Evolutionary conservation across 148 eudicot genomes (phyloP), one percentile per base, ranked within the genome.

Genomic region (Vaccinium darrowii): DNA sequence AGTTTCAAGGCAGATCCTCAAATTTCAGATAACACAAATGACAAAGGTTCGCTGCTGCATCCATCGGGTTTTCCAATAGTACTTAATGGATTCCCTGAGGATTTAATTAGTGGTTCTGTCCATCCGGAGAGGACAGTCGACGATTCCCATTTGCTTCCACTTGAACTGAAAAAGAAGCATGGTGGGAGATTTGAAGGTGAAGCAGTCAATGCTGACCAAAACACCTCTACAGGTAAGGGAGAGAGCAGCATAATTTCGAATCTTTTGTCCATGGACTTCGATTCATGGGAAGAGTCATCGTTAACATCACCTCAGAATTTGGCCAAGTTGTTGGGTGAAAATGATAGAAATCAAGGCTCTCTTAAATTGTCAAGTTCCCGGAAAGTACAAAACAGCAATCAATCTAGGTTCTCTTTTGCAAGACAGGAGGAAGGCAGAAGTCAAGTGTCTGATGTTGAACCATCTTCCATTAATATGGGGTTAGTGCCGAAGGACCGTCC

Each of bases 341-440:
- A 88, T 88, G 94, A 93, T 80, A 91, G 85, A 82, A 91, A 81
- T n/a, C 93, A 92, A 86, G 90, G 86, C 39, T 86, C 93, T 23
- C 83, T 84, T 39, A 90, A 88, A 65, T 80, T 86, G 50, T 85
- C 94, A 25, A 90, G 85, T 86, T 88, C 95, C 25, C 79, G 94
- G 90, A 95, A 89, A 90, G 85, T 81, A 73, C 98, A 91, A 85
- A 90, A 78, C 67, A 94, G 90, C 92, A 93, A 87, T 81, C 97
- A 97, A 83, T 97, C 99, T 65, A 94, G 96, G 87, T 97, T 97
- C 88, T 95, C 98, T 57, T 97, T 97, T 95, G 99, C 98, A 50
- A 95, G 99, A 85, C 94, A 94, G 86, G 97, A 93, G 27, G 95
- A 93, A 72, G 71, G 85, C 43, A 82, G 82, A 63, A 86, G 87